Percentiles rank a stretch among this genome's conserved stretches.
Evolutionary conservation across 768 basidiomycete genomes (phyloP).

Genomic region (Boletus patriciae): DNA sequence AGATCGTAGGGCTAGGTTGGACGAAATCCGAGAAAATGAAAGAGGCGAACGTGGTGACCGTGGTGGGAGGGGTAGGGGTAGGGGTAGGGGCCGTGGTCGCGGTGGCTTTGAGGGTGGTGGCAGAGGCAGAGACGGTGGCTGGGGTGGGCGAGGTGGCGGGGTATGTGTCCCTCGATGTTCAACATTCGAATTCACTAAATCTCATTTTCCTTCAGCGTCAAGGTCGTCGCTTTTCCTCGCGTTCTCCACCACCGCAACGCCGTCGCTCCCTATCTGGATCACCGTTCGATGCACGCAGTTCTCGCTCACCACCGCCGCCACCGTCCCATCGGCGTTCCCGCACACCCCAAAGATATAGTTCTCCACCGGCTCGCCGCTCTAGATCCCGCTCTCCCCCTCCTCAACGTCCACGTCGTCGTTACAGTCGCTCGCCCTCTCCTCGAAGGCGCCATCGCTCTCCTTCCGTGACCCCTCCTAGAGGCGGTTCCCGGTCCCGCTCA

Average conservation of each 20-base stretch:
- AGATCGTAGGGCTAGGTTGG: constrained; percentile 64
- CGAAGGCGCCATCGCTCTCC: constrained; percentile 35
- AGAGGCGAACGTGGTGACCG: constrained; percentile 44
- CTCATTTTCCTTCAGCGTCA: constrained; percentile 35
- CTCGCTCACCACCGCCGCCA: constrained; percentile 40
- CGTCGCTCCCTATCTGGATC: constrained; percentile 44
- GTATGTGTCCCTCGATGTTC: constrained; percentile 15
- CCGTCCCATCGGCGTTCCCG: constrained; percentile 39
- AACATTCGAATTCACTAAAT: constrained; percentile 8
- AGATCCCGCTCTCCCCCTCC: constrained; percentile 34
- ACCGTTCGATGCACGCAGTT: constrained; percentile 39
- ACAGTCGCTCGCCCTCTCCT: constrained; percentile 27
- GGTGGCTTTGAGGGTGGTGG: constrained; percentile 52
- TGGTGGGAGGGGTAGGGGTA: constrained; percentile 52
- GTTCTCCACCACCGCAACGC: constrained; percentile 48
- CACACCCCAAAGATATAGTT: constrained; percentile 31
- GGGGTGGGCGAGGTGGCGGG: constrained; percentile 67
- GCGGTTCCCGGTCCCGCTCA: constrained; percentile 43
- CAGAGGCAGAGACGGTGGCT: constrained; percentile 56
- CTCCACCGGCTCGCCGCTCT: constrained; percentile 41
- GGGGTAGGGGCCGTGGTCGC: constrained; percentile 56
- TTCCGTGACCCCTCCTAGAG: constrained; percentile 32
- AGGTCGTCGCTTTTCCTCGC: constrained; percentile 46
- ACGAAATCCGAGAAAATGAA: constrained; percentile 68
- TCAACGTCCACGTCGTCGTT: constrained; percentile 27